Percentiles rank a stretch among this genome's conserved stretches.
phyloP scores from a whole-genome alignment of 1,284 basidiomycete genomes.

The Rhizoctonia solani region DNA sequence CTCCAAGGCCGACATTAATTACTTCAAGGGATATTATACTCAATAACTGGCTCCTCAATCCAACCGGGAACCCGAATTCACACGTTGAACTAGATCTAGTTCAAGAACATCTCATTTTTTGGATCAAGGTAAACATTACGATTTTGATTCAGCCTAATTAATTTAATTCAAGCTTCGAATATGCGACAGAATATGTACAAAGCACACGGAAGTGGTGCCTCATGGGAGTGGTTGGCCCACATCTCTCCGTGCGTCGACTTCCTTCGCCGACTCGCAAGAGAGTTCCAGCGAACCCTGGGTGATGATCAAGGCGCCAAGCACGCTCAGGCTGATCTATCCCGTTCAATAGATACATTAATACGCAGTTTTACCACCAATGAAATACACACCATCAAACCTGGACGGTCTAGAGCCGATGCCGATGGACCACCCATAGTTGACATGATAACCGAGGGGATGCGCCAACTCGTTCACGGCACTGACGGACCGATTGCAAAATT shows the following conservation, averaged over 20 bases:
- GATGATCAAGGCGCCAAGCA: conserved; percentile 45
- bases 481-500: background rate
- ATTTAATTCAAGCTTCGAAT: background rate
- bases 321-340: conserved; percentile 41
- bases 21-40: conserved; percentile 44
- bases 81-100: conserved; percentile 49
- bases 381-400: conserved; percentile 24
- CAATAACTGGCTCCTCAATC: conserved; percentile 51
- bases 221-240: conserved; percentile 50
- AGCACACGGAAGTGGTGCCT: conserved; percentile 47
- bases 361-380: conserved; percentile 5
- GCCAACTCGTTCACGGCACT: background rate
- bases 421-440: conserved; percentile 5
- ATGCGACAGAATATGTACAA: conserved; percentile 42
- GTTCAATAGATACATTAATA: background rate
- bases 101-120: conserved; percentile 52
- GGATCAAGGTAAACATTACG: conserved; percentile 44
- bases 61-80: conserved; percentile 44
- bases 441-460: background rate
- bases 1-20: background rate
- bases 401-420: background rate
- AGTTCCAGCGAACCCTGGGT: conserved; percentile 45
- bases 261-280: conserved; percentile 44
- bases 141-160: background rate
- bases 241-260: conserved; percentile 48